Base-by-base conservation (phyloP, 2,329 filamentous ascomycete species). In the Xylaria sp. region DNA sequence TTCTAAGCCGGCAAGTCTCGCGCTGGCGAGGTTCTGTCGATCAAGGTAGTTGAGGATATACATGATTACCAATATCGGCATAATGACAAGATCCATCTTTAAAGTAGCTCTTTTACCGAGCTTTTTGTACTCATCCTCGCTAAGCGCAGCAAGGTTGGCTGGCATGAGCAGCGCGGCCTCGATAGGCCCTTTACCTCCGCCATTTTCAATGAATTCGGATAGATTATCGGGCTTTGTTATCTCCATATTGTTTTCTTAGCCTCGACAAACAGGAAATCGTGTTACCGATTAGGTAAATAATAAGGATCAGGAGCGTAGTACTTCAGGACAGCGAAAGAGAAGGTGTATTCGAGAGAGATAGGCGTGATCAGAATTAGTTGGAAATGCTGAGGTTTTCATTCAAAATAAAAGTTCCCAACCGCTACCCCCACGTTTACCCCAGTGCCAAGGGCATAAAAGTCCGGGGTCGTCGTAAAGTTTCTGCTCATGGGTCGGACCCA, bases 11-110 rank as follows among this genome's bases (percentile, higher is more conserved):
- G 75, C 67, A 63, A 79, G 71, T 73, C 74, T 74, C 17, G 76
- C 74, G 63, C 77, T 76, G 29, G 75, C 74, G 22, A 78, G 78
- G 57, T 78, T 76, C 33, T 75, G 73, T 11, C 75, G 71, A 58
- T 76, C 74, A 25, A 76, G 70, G 58, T 72, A 76, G 66, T 75
- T 74, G 17, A 76, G 64, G 27, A 76, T 63, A 56, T 72, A 76
- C 74, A 76, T 74, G 53, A 75, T 66, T 10, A 69, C 60, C 22
- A 66, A 51, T 27, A 68, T 58, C 1, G 73, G 72, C 73, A 75
- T 72, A 13, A 75, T 74, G 29, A 70, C 59, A 22, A 71, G 39
- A 25, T 76, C 73, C 69, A 76, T 71, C 69, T 73, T 74, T 31
- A 70, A 62, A 11, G 69, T 71, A 20, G 71, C 70, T 42, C 73